Base-by-base conservation (phyloP, 1,139 yeast genomes). In the Yamadazyma atlantica region DNA sequence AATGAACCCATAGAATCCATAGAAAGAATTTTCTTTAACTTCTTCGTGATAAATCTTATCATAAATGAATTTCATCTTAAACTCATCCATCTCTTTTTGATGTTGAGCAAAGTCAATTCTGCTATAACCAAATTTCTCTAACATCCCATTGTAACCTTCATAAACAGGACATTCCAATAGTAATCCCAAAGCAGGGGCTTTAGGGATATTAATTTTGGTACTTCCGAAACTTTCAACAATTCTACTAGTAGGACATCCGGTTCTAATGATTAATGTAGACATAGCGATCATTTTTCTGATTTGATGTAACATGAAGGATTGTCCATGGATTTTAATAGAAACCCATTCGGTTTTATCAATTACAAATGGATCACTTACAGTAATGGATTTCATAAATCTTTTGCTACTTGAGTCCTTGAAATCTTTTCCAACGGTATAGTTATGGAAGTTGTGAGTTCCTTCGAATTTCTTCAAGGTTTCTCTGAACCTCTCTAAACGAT, bases 201-300 rank as follows among this genome's bases (percentile, higher is more conserved):
- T 94, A 37, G 99, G 99, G 47, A 92, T 86, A 56, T 89, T 89
- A 43, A 92, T 76, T 53, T 82, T 85, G 32, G 75, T 75, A 2
- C 80, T 73, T 2, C 81, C 80, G 56, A 88, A 92, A 4, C 95
- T 86, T 53, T 87, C 85, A n/a, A 68, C 58, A 46, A 92, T 86
- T 49, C 95, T 77, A 15, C 74, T 73, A 22, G 78, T 58, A 3
- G 97, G 96, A 54, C 92, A 79, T 13, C 96, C 92, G 15, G 94
- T 82, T 54, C 98, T 78, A 22, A 90, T 80, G 13, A 86, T 80
- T 39, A 92, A 70, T 0, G 90, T 79, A 1, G 95, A 96, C 95
- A 92, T 85, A 19, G 97, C 94, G 42, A 94, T 88, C 99, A 92
- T 92, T 60, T 92, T 92, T 59, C 99, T 80, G 55, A 92, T 92